These are phyloP conservation scores for Stygiomarasmius scandens DNA, from an alignment of 1,284 basidiomycete species.

Conservation along the genomic window DNA sequence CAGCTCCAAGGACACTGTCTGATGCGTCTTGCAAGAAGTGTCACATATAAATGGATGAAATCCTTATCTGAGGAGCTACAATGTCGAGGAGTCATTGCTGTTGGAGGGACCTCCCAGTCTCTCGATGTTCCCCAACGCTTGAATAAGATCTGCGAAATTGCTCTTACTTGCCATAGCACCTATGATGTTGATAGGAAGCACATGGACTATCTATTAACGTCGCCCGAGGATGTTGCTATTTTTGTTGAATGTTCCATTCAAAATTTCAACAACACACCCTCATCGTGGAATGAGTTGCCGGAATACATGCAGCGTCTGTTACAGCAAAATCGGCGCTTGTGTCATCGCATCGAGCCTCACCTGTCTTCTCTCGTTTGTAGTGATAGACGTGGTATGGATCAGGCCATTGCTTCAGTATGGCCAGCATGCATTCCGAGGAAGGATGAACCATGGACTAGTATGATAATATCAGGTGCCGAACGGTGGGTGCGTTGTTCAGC, in stretches of 20 bases:
- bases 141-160: slow-evolving; percentile 34
- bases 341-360: slow-evolving; percentile 29
- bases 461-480: slow-evolving; percentile 14
- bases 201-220: slow-evolving; percentile 23
- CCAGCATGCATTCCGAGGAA: slow-evolving; percentile 30
- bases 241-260: slow-evolving; percentile 38
- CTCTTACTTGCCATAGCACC: slow-evolving; percentile 41
- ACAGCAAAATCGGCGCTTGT: slow-evolving; percentile 28
- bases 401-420: slow-evolving; percentile 40
- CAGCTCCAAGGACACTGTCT: neutral
- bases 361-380: neutral
- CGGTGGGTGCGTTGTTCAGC: slow-evolving; percentile 38
- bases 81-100: too few species aligned
- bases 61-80: neutral
- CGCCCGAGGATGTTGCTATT: slow-evolving; percentile 28
- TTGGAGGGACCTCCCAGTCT: neutral
- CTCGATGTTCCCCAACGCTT: slow-evolving; percentile 21
- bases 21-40: neutral
- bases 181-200: slow-evolving; percentile 36
- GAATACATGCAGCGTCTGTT: slow-evolving; percentile 24
- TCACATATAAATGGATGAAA: slow-evolving; percentile 1
- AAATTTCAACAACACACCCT: slow-evolving; percentile 31
- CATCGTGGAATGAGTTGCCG: neutral
- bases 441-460: neutral
- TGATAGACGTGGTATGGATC: slow-evolving; percentile 30